Conservation (phyloP, 2,329 filamentous ascomycete genomes). For the Aspergillus eucalypticola region DNA sequence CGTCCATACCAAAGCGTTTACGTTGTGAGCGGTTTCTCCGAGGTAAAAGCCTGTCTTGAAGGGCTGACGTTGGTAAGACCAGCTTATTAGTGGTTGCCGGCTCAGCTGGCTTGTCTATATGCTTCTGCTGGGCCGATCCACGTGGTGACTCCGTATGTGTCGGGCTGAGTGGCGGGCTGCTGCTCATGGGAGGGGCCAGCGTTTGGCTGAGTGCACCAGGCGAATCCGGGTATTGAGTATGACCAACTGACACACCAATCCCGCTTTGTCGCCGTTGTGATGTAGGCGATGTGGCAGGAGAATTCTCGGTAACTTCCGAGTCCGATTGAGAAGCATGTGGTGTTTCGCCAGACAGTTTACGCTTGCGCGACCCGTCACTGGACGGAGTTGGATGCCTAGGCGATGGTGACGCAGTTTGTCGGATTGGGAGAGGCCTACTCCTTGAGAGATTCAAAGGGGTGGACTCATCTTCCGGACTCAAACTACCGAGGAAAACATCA, state of each 20-base stretch:
- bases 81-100: slow-evolving; percentile 15
- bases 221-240: slow-evolving; percentile 15
- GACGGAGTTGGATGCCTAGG: slow-evolving; percentile 29
- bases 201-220: slow-evolving; percentile 36
- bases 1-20: slow-evolving; percentile 17
- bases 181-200: slow-evolving; percentile 42
- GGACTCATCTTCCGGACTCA: slow-evolving; percentile 48
- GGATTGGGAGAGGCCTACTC: slow-evolving; percentile 32
- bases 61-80: slow-evolving; percentile 35
- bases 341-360: slow-evolving; percentile 34
- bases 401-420: slow-evolving; percentile 24
- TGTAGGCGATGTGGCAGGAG: slow-evolving; percentile 20
- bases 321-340: slow-evolving; percentile 33
- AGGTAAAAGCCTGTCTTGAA: slow-evolving; percentile 40
- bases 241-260: slow-evolving; percentile 9
- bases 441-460: slow-evolving; percentile 43
- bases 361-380: slow-evolving; percentile 37
- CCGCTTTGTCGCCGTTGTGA: slow-evolving; percentile 4
- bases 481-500: slow-evolving; percentile 45
- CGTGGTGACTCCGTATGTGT: slow-evolving; percentile 11
- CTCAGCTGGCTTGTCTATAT: not conserved
- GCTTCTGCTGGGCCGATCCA: not conserved
- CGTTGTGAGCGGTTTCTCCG: slow-evolving; percentile 32
- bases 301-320: slow-evolving; percentile 20
- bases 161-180: slow-evolving; percentile 29